Percentiles rank a stretch among this genome's conserved stretches.
Conservation (phyloP, 371 early-diverging fungal genomes). For the Mortierella sp. region DNA sequence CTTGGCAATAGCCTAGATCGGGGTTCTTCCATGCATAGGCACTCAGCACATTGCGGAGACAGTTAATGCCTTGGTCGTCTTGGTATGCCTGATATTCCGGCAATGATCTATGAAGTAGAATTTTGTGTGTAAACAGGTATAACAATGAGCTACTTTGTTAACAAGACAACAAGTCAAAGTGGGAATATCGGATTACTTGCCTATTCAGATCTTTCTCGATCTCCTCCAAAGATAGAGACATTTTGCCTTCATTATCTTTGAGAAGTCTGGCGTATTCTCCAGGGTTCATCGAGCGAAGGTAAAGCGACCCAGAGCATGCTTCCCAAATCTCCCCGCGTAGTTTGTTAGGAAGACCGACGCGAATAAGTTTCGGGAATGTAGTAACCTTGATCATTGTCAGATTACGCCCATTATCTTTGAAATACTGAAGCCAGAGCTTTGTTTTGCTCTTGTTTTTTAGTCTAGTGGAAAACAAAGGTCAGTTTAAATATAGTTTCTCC, state of each 20-base stretch:
- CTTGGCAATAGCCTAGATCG: conserved; percentile 98
- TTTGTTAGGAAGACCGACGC: conserved; percentile 92
- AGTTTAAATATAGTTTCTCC: background rate
- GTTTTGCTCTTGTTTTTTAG: conserved; percentile 82
- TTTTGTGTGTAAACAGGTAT: background rate
- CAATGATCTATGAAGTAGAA: conserved; percentile 65
- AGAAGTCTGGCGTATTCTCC: conserved; percentile 87
- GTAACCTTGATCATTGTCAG: conserved; percentile 85
- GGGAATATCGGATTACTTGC: conserved; percentile 49
- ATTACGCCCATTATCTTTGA: conserved; percentile 88
- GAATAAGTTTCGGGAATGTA: conserved; percentile 90
- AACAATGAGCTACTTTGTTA: no score
- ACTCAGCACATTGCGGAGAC: conserved; percentile 89
- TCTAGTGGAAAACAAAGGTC: conserved; percentile 17
- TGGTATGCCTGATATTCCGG: conserved; percentile 97
- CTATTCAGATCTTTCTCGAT: conserved; percentile 98
- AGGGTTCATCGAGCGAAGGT: conserved; percentile 85
- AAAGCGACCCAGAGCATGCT: conserved; percentile 91
- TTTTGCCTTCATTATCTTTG: conserved; percentile 73
- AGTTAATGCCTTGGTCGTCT: conserved; percentile 89
- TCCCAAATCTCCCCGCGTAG: conserved; percentile 98
- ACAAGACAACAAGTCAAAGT: background rate
- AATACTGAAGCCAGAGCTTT: conserved; percentile 64
- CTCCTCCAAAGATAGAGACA: conserved; percentile 88
- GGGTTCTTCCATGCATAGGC: conserved; percentile 90